phyloP scores from a whole-genome alignment of 1,284 basidiomycete species.

The Cryptococcus amylolentus region DNA sequence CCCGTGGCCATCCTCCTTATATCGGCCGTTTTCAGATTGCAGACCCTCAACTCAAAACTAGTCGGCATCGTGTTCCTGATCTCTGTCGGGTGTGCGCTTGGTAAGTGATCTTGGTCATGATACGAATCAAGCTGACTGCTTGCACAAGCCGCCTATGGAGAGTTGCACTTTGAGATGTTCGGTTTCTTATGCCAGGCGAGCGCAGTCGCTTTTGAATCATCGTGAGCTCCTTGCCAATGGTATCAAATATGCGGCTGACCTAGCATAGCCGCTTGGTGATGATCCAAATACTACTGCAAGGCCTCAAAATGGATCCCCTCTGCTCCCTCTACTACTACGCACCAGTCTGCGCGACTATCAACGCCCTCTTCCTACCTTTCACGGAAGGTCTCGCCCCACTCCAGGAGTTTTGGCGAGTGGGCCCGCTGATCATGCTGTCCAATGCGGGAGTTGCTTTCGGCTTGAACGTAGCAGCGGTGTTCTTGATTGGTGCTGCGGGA shows the following conservation, averaged over 20 bases:
- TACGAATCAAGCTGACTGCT: not conserved
- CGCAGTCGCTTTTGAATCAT: conserved; percentile 59
- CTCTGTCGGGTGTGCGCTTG: conserved; percentile 63
- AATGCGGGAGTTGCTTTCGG: conserved; percentile 88
- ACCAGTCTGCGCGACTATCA: conserved; percentile 85
- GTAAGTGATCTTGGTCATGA: conserved; percentile 51
- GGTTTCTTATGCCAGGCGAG: conserved; percentile 81
- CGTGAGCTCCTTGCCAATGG: conserved; percentile 15
- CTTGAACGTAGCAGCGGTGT: conserved; percentile 86
- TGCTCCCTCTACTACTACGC: conserved; percentile 94
- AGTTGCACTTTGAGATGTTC: conserved; percentile 75
- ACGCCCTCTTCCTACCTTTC: conserved; percentile 77
- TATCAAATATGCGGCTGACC: conserved; percentile 1
- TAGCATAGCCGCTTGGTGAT: conserved; percentile 69
- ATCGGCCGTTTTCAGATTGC: conserved; percentile 79
- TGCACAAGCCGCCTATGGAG: conserved; percentile 59
- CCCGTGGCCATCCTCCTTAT: conserved; percentile 92
- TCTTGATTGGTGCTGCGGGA: conserved; percentile 82
- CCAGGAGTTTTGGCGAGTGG: conserved; percentile 64
- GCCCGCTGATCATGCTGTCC: conserved; percentile 69
- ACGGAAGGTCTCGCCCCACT: conserved; percentile 89
- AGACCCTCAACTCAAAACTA: conserved; percentile 75
- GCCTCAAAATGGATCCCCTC: conserved; percentile 76
- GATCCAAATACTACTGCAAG: conserved; percentile 63
- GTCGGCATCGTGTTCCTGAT: conserved; percentile 65